Conservation (phyloP, 1,284 basidiomycete genomes). For the Rhodotorula glutinis region DNA sequence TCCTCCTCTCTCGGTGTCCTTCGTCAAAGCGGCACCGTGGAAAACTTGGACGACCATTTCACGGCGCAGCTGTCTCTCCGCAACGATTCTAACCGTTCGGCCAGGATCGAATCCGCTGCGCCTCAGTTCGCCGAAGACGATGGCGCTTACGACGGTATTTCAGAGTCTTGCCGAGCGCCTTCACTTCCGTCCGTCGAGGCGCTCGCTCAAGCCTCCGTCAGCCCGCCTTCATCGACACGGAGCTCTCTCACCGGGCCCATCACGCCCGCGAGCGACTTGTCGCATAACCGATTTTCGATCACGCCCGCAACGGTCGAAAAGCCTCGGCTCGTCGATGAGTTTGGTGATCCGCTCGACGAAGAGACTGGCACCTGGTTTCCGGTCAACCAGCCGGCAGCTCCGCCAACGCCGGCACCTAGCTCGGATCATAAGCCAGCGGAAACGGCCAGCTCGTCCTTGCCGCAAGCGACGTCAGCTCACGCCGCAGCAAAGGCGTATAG, state of each 20-base stretch:
- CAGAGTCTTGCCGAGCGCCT: background rate
- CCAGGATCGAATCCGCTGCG: background rate
- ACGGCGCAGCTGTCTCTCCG: background rate
- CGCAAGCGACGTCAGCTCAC: slow-evolving; percentile 4
- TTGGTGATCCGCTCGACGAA: slow-evolving; percentile 31
- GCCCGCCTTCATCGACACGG: slow-evolving; percentile 25
- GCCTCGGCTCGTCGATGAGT: slow-evolving; percentile 23
- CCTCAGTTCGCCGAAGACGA: slow-evolving; percentile 27
- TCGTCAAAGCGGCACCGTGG: background rate
- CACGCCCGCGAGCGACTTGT: slow-evolving; percentile 26
- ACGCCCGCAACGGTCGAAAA: background rate
- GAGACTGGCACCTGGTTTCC: slow-evolving; percentile 29
- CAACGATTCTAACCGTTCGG: background rate
- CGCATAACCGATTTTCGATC: background rate
- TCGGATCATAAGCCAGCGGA: background rate
- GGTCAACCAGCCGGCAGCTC: slow-evolving; percentile 13
- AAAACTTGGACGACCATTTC: background rate
- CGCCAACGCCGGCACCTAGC: background rate
- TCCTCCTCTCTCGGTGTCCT: background rate
- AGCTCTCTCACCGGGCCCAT: slow-evolving; percentile 29
- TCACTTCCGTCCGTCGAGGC: background rate
- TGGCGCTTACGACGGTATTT: slow-evolving; percentile 22
- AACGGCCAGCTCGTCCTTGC: background rate
- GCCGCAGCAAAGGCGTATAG: slow-evolving; percentile 18
- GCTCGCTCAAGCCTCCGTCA: background rate